Conservation (phyloP, 2,329 filamentous ascomycete genomes). For the Aspergillus ochraceoroseus region DNA sequence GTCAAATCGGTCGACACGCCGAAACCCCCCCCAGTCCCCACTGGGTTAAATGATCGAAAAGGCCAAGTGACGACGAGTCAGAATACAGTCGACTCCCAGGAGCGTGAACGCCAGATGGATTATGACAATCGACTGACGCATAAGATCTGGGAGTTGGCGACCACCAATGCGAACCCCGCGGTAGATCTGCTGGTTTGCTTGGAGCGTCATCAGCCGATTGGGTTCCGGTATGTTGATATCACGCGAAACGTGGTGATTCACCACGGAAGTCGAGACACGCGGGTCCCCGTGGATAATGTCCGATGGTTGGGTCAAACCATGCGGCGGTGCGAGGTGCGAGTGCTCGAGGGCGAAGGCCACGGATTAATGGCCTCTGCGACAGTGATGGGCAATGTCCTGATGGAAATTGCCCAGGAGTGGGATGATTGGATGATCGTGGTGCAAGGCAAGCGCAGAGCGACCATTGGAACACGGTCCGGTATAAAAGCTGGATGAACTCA, state of each 20-base stretch:
- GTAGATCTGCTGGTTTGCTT: constrained; percentile 89
- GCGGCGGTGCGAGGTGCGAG: constrained; percentile 83
- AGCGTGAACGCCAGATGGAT: constrained; percentile 38
- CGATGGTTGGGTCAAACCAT: constrained; percentile 92
- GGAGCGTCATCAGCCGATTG: constrained; percentile 83
- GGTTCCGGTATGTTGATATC: constrained; percentile 95
- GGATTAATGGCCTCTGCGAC: constrained; percentile 89
- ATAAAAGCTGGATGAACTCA: constrained; percentile 11
- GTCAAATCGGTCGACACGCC: constrained; percentile 16
- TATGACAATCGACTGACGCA: constrained; percentile 87
- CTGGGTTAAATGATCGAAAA: constrained; percentile 17
- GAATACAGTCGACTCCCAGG: constrained; percentile 23
- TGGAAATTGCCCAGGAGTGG: constrained; percentile 93
- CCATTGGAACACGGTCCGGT: constrained; percentile 24
- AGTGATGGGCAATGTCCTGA: constrained; percentile 91
- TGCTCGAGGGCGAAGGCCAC: constrained; percentile 87
- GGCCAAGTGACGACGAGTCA: constrained; percentile 7
- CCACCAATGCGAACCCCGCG: constrained; percentile 84
- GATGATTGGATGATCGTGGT: constrained; percentile 70
- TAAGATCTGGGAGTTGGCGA: constrained; percentile 90
- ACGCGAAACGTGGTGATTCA: constrained; percentile 87
- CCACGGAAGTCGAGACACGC: constrained; percentile 82
- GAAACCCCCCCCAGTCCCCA: constrained; percentile 18
- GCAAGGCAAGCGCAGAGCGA: constrained; percentile 41
- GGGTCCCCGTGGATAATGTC: constrained; percentile 92